These are phyloP conservation scores for Chrysoporthe cubensis DNA, from an alignment of 2,329 filamentous ascomycete genomes.

Conservation along the genomic window DNA sequence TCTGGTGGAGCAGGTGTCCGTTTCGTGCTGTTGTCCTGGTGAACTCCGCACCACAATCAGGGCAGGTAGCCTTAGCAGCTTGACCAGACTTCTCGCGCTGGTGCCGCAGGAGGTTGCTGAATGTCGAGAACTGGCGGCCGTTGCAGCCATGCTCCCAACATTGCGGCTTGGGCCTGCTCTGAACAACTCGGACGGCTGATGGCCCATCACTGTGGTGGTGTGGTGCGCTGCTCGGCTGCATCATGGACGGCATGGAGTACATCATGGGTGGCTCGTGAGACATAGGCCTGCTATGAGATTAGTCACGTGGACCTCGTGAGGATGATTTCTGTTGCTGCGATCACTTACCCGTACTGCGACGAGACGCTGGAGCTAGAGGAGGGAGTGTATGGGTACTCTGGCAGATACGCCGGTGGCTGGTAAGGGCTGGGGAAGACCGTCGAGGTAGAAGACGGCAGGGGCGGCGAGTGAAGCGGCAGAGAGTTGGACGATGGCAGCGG, in stretches of 20 bases:
- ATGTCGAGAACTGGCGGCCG: conserved; percentile 92
- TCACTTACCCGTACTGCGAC: conserved; percentile 40
- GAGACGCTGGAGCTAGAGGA: conserved; percentile 36
- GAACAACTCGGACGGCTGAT: conserved; percentile 68
- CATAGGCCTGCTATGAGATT: conserved; percentile 29
- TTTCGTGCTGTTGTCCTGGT: conserved; percentile 88
- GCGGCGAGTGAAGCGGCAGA: conserved; percentile 53
- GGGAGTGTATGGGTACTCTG: conserved; percentile 38
- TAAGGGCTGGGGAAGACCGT: conserved; percentile 40
- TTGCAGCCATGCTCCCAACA: conserved; percentile 99
- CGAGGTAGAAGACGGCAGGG: conserved; percentile 47
- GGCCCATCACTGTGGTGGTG: conserved; percentile 41
- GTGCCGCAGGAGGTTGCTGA: conserved; percentile 90
- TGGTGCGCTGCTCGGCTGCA: conserved; percentile 30
- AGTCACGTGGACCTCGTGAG: conserved; percentile 25
- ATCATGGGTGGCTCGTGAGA: conserved; percentile 33
- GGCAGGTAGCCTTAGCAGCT: conserved; percentile 85
- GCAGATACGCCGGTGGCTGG: conserved; percentile 39
- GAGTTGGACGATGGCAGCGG: conserved; percentile 48
- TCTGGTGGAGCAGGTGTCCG: conserved; percentile 83
- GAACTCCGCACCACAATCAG: conserved; percentile 90
- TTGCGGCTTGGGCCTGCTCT: conserved; percentile 86
- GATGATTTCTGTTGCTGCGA: neutral
- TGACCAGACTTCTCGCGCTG: conserved; percentile 94
- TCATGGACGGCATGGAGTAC: conserved; percentile 37